A percentile compares a stretch with the other conserved stretches of the same genome.
Conservation (phyloP, 192 early-diverging fungal species). For the Entophlyctis luteolus region DNA sequence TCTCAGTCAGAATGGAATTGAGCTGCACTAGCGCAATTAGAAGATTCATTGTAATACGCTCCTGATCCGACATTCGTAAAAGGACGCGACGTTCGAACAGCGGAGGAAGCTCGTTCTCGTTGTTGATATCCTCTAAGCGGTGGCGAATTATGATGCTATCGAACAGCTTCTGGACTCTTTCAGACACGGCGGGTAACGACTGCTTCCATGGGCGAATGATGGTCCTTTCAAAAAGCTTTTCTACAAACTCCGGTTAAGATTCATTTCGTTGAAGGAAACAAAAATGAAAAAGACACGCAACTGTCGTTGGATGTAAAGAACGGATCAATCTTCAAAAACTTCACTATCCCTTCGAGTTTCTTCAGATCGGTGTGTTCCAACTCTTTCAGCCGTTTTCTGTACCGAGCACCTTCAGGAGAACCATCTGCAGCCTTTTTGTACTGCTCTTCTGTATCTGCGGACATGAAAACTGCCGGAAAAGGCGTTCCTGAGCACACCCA, state of each 20-base stretch:
- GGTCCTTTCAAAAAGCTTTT: background rate
- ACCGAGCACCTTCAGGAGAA: background rate
- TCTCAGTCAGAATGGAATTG: slow-evolving; percentile 68
- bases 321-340: slow-evolving; percentile 62
- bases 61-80: slow-evolving; percentile 47
- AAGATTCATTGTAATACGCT: slow-evolving; percentile 53
- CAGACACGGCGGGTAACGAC: background rate
- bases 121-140: slow-evolving; percentile 46
- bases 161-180: background rate
- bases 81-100: slow-evolving; percentile 47
- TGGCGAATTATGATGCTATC: slow-evolving; percentile 69
- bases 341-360: slow-evolving; percentile 57
- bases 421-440: no score
- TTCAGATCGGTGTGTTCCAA: slow-evolving; percentile 48
- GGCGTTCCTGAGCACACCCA: slow-evolving; percentile 69
- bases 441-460: no score
- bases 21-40: slow-evolving; percentile 63
- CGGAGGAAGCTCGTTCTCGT: slow-evolving; percentile 61
- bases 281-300: background rate
- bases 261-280: background rate
- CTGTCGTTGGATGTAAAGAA: slow-evolving; percentile 42
- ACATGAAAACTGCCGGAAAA: slow-evolving; percentile 35
- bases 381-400: background rate
- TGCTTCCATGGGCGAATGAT: background rate
- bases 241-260: background rate